Base-by-base conservation (phyloP, 2,329 filamentous ascomycete species). In the Penicillium paneum region DNA sequence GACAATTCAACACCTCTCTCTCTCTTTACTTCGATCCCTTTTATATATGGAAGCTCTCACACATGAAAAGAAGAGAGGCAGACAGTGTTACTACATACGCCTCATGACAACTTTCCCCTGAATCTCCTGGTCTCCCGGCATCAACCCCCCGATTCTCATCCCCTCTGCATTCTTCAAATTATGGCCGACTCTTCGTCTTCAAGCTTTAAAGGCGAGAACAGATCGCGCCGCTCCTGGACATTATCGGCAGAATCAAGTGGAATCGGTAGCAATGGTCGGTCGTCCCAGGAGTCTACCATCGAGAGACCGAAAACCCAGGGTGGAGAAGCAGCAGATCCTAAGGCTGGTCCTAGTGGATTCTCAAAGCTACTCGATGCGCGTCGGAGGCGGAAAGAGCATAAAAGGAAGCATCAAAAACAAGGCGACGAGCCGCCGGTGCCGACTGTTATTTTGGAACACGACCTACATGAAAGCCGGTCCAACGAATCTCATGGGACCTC, bases 351-450 rank as follows among this genome's bases (percentile, higher is more conserved):
- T 43, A 77, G 73, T 60, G 78, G 79, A 49, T 75, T 85, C 58
- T 79, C 81, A 11, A 81, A 79, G 60, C 68, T 84, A 52, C 75
- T 83, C 49, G 69, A 74, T 26, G 70, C 72, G 29, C 70, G 73
- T 46, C 69, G 71, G 32, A 73, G 71, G 65, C 76, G 77, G 54
- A 78, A 77, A 60, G 76, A 79, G 62, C 68, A 64, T 29, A 60
- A 65, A 45, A 66, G 64, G 45, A 66, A 69, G 19, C 59, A 60
- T 21, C 60, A 64, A 32, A 64, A 59, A 40, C 47, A 53, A 8
- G 17, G 44, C 3, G 67, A 69, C 21, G 68, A 65, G 38, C 53
- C 63, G 3, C 50, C 65, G 3, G 58, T 66, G 8, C 62, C 64
- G 11, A 54, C 54, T 7, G 56, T 64, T 1, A 61, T 66, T 36